phyloP scores from a whole-genome alignment of 2,329 filamentous ascomycete genomes.

The Penicillium sp. region DNA sequence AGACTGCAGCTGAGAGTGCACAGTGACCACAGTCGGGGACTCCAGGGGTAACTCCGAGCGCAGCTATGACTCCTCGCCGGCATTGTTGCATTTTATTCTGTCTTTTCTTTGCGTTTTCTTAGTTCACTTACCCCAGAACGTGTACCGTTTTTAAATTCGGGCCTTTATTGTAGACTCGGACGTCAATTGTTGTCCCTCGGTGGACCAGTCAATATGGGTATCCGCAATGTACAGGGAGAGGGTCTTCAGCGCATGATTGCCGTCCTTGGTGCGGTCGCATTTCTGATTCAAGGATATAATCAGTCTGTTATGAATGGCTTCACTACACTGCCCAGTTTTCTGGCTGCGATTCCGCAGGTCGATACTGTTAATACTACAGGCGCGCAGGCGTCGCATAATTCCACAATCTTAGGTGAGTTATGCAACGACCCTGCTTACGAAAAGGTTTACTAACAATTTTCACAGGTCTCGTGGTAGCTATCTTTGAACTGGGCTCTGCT shows the following conservation, averaged over 20 bases:
- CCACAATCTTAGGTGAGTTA: conserved; percentile 13
- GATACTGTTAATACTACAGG: conserved; percentile 15
- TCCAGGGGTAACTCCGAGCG: neutral
- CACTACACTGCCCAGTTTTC: conserved; percentile 9
- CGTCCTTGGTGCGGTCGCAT: conserved; percentile 16
- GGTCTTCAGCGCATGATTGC: conserved; percentile 10
- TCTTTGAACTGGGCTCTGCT: conserved; percentile 44
- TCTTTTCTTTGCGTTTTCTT: neutral
- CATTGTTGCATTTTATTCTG: neutral
- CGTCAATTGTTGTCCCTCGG: neutral
- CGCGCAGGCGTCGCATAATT: conserved; percentile 13
- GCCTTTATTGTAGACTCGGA: neutral
- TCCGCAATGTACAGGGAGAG: conserved; percentile 5
- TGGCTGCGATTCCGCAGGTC: conserved; percentile 12
- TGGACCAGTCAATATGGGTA: neutral
- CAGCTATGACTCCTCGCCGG: neutral
- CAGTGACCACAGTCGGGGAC: neutral
- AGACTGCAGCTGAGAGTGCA: neutral
- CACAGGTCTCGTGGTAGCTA: conserved; percentile 24
- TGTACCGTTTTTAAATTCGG: neutral
- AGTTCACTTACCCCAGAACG: neutral
- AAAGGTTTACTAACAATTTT: neutral
- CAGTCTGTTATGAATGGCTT: conserved; percentile 19
- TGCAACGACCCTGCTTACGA: neutral
- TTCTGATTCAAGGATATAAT: conserved; percentile 23